These are phyloP conservation scores for Ambrosia artemisiifolia DNA, from an alignment of 129 eudicot genomes.

Conservation along the genomic window DNA sequence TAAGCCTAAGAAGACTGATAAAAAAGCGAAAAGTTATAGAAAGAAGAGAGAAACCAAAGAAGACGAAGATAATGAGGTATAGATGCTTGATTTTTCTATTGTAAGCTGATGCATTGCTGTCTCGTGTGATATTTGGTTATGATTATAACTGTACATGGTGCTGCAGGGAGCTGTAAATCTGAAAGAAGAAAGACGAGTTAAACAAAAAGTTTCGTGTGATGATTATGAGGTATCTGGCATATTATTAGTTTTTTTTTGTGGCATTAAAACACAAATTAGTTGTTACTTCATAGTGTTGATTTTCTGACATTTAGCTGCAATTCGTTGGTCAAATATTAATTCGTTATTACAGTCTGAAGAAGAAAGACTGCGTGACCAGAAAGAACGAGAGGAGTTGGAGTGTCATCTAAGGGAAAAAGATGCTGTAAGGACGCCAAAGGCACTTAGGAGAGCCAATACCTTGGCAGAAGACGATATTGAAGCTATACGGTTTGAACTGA, in stretches of 20 bases:
- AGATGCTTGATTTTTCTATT: constrained; percentile 33
- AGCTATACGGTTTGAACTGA: constrained; percentile 59
- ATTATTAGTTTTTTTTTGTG: not conserved
- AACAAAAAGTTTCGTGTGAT: constrained; percentile 41
- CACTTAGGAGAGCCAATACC: no score
- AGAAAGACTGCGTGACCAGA: constrained; percentile 87
- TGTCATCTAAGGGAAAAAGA: constrained; percentile 70
- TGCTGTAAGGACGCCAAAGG: constrained; percentile 86
- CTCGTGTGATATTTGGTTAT: constrained; percentile 29
- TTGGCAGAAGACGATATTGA: constrained; percentile 57
- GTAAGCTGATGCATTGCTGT: constrained; percentile 34
- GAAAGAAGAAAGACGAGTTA: constrained; percentile 52
- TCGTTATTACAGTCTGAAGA: constrained; percentile 65
- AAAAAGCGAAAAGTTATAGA: constrained; percentile 58
- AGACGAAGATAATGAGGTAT: constrained; percentile 79
- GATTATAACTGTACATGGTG: constrained; percentile 38
- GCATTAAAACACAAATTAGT: not conserved
- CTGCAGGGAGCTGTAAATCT: constrained; percentile 44
- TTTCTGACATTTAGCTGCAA: not conserved
- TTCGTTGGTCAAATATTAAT: not conserved
- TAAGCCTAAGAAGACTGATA: constrained; percentile 39
- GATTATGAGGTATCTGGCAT: constrained; percentile 61
- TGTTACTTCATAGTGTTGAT: not conserved
- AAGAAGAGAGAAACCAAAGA: constrained; percentile 64
- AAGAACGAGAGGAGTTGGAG: constrained; percentile 84